These are phyloP conservation scores for Pseudomicrostroma phylloplanum DNA, from an alignment of 1,284 basidiomycete species.

Conservation along the genomic window DNA sequence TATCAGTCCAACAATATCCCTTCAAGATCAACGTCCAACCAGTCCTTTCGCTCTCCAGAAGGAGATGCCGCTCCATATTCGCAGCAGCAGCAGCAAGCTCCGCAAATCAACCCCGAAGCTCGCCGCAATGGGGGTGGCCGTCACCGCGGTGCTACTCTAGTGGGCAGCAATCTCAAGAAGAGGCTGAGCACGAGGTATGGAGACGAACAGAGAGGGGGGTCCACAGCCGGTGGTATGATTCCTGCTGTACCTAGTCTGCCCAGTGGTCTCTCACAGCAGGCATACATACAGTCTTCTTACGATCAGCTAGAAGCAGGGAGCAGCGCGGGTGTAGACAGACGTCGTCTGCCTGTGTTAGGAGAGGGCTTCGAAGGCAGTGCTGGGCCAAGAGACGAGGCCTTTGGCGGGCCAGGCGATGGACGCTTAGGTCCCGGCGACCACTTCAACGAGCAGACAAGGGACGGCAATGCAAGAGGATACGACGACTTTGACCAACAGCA, in stretches of 20 bases:
- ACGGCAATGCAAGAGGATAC: not conserved
- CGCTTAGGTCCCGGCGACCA: not conserved
- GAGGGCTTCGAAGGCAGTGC: not conserved
- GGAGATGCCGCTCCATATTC: not conserved
- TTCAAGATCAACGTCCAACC: not conserved
- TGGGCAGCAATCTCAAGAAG: slow-evolving; percentile 46
- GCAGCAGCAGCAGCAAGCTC: not conserved
- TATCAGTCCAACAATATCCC: slow-evolving; percentile 7
- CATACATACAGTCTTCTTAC: slow-evolving; percentile 17
- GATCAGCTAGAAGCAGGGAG: slow-evolving; percentile 1
- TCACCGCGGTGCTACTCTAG: slow-evolving; percentile 20
- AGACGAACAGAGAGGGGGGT: slow-evolving; percentile 35
- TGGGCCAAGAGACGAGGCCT: too few species aligned
- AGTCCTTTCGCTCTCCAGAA: not conserved
- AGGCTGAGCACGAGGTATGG: slow-evolving; percentile 48
- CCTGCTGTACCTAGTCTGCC: slow-evolving; percentile 27
- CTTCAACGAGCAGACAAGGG: not conserved
- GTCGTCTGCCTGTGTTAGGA: not conserved
- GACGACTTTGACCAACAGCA: not conserved
- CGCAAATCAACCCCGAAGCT: slow-evolving; percentile 9
- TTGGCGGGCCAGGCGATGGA: too few species aligned
- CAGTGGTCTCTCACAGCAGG: slow-evolving; percentile 18
- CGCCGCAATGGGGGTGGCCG: too few species aligned
- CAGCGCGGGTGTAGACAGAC: not conserved
- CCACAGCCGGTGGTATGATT: slow-evolving; percentile 13